These are phyloP conservation scores for Aureobasidium sp. DNA, from an alignment of 2,329 filamentous ascomycete genomes.

Conservation along the genomic window DNA sequence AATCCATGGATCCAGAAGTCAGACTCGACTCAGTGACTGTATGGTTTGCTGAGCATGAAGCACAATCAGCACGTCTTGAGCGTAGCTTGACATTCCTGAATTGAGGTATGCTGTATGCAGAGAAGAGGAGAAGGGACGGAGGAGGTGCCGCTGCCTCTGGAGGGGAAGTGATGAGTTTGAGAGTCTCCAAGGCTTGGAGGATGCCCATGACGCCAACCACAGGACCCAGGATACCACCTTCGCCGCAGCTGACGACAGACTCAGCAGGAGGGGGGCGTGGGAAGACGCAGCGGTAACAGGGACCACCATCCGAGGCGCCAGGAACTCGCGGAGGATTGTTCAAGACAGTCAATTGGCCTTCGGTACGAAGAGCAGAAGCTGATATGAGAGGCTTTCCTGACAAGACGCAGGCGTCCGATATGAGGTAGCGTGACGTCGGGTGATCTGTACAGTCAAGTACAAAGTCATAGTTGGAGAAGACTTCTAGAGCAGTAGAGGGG, in stretches of 20 bases:
- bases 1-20: constrained; percentile 62
- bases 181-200: constrained; percentile 78
- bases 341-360: constrained; percentile 82
- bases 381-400: constrained; percentile 74
- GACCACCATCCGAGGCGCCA: constrained; percentile 55
- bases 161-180: constrained; percentile 62
- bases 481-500: constrained; percentile 56
- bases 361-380: constrained; percentile 78
- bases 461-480: constrained; percentile 66
- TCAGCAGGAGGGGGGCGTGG: constrained; percentile 77
- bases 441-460: constrained; percentile 95
- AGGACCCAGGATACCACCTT: constrained; percentile 85
- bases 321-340: constrained; percentile 65
- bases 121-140: constrained; percentile 46
- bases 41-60: constrained; percentile 61
- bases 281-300: constrained; percentile 92
- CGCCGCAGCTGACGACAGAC: constrained; percentile 76
- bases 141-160: constrained; percentile 17
- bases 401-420: constrained; percentile 82
- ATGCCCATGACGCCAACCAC: constrained; percentile 92
- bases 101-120: constrained; percentile 42
- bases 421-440: constrained; percentile 81
- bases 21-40: constrained; percentile 58
- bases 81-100: constrained; percentile 74
- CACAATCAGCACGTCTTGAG: constrained; percentile 59